phyloP scores from a whole-genome alignment of 1,284 basidiomycete genomes.

The Cryptococcus sp. region DNA sequence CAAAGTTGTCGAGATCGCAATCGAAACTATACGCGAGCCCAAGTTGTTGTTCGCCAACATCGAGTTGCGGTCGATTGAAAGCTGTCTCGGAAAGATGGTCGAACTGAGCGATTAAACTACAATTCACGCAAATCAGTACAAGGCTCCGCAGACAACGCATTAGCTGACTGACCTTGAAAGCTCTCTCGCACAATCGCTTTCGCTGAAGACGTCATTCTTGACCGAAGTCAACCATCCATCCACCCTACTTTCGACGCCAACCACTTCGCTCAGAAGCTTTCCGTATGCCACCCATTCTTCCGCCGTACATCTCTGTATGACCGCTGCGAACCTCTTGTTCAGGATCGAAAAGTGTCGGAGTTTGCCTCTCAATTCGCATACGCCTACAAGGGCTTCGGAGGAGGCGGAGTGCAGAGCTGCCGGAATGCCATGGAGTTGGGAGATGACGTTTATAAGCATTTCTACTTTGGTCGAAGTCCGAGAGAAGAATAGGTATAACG shows the following conservation, averaged over 20 bases:
- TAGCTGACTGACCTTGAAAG: constrained; percentile 67
- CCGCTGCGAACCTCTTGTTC: constrained; percentile 81
- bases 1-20: constrained; percentile 86
- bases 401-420: constrained; percentile 76
- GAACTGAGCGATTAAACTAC: constrained; percentile 82
- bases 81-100: constrained; percentile 85
- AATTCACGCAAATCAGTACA: neutral
- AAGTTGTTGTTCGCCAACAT: constrained; percentile 84
- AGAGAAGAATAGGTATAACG: constrained; percentile 86
- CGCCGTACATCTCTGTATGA: constrained; percentile 74
- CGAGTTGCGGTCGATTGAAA: constrained; percentile 75
- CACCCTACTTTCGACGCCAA: constrained; percentile 83
- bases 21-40: constrained; percentile 78
- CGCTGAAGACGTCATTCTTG: constrained; percentile 83
- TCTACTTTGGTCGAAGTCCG: constrained; percentile 81
- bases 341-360: constrained; percentile 75
- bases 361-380: constrained; percentile 86
- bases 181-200: constrained; percentile 87
- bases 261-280: constrained; percentile 77
- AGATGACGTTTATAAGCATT: constrained; percentile 75
- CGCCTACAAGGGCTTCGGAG: constrained; percentile 76
- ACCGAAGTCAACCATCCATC: constrained; percentile 86
- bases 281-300: constrained; percentile 82
- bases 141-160: neutral
- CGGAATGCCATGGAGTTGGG: constrained; percentile 76